A percentile compares a stretch with the other conserved stretches of the same genome.
Conservation (phyloP, 2,329 filamentous ascomycete genomes). For the Bisporella sp. region DNA sequence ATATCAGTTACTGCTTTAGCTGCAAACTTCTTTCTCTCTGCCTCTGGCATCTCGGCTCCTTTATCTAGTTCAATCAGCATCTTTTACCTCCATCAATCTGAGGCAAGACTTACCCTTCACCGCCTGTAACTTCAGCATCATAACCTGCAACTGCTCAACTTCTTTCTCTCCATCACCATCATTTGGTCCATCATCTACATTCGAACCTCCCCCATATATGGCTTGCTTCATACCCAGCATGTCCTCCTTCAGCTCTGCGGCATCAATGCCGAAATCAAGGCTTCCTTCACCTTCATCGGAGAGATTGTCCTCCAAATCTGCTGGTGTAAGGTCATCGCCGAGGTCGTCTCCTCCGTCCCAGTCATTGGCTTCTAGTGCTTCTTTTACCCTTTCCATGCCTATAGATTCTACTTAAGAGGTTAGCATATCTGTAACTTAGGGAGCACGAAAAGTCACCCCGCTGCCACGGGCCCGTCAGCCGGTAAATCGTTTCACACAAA, state of each 20-base stretch:
- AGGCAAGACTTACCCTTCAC: slow-evolving; percentile 30
- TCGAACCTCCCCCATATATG: slow-evolving; percentile 19
- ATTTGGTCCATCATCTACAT: slow-evolving; percentile 24
- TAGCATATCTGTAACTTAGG: not conserved
- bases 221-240: slow-evolving; percentile 32
- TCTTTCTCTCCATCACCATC: slow-evolving; percentile 29
- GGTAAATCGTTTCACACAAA: too few species aligned
- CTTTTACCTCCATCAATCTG: not conserved
- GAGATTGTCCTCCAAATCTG: slow-evolving; percentile 18
- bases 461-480: too few species aligned
- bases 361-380: slow-evolving; percentile 60
- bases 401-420: slow-evolving; percentile 41
- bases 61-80: slow-evolving; percentile 38
- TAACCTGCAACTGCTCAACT: slow-evolving; percentile 51
- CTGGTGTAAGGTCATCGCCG: slow-evolving; percentile 29
- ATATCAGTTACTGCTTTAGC: slow-evolving; percentile 56
- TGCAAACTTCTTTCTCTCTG: slow-evolving; percentile 53
- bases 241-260: slow-evolving; percentile 31
- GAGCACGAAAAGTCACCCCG: not conserved
- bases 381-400: slow-evolving; percentile 50
- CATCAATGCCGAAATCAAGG: slow-evolving; percentile 23
- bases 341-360: slow-evolving; percentile 41
- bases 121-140: slow-evolving; percentile 59
- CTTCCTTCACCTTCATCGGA: slow-evolving; percentile 8
- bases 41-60: slow-evolving; percentile 51